These are phyloP conservation scores for Sarcodon aspratus DNA, from an alignment of 768 basidiomycete species.

Conservation along the genomic window DNA sequence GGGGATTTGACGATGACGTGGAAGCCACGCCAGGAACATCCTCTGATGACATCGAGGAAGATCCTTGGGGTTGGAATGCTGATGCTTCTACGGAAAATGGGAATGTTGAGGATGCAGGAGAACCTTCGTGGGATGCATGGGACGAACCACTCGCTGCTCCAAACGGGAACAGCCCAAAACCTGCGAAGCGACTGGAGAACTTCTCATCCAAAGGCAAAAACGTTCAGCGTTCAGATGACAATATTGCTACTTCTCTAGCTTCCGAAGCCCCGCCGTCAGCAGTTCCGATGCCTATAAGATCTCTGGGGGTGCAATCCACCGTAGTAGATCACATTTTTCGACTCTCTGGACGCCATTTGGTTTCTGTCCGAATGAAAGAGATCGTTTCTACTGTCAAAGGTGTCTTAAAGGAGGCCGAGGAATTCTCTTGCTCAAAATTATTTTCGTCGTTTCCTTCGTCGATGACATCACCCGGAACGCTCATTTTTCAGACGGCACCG, in stretches of 20 bases:
- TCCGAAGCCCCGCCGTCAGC: constrained; percentile 10
- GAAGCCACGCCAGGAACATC: constrained; percentile 12
- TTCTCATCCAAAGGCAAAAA: constrained; percentile 43
- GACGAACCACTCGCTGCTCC: constrained; percentile 12
- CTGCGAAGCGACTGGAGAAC: constrained; percentile 47
- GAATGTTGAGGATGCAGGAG: constrained; percentile 29
- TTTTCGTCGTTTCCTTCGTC: constrained; percentile 19
- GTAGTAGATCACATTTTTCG: constrained; percentile 27
- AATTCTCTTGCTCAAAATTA: constrained; percentile 46
- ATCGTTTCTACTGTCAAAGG: constrained; percentile 48
- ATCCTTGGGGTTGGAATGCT: constrained; percentile 75
- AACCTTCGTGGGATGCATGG: constrained; percentile 49
- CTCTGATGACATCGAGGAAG: constrained; percentile 23
- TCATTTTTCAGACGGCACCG: constrained; percentile 50
- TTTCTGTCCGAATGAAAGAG: constrained; percentile 44
- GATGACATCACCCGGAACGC: constrained; percentile 31
- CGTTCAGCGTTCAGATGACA: constrained; percentile 10
- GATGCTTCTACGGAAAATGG: constrained; percentile 26
- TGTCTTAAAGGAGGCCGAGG: constrained; percentile 54
- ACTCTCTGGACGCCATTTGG: constrained; percentile 26
- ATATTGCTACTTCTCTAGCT: neutral
- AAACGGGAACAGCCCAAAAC: constrained; percentile 27
- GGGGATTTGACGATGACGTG: constrained; percentile 29
- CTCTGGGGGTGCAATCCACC: neutral
- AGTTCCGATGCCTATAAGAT: constrained; percentile 6